These are phyloP conservation scores for Echeveria elegans DNA, from an alignment of 164 flowering plant species.

Conservation along the genomic window DNA sequence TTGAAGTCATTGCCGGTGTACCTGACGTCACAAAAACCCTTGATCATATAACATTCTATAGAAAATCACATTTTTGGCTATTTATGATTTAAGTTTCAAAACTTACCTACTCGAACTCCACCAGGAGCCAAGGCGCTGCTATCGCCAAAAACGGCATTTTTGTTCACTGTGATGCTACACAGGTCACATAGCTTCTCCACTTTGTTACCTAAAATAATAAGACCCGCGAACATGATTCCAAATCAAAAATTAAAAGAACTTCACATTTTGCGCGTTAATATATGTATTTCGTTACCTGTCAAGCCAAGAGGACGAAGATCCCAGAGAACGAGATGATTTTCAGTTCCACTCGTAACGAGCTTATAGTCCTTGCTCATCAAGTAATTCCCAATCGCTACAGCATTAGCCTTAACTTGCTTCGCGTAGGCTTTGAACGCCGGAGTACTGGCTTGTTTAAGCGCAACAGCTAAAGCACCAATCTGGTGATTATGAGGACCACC, in stretches of 20 bases:
- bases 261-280: not conserved
- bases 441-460: slow-evolving; percentile 67
- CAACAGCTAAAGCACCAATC: slow-evolving; percentile 96
- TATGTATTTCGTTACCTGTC: slow-evolving; percentile 46
- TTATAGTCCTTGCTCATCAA: slow-evolving; percentile 87
- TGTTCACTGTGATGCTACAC: slow-evolving; percentile 91
- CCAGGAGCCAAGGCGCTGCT: slow-evolving; percentile 99
- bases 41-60: no score
- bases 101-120: slow-evolving; percentile 90
- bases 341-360: no score
- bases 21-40: slow-evolving; percentile 47
- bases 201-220: slow-evolving; percentile 60
- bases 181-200: slow-evolving; percentile 95
- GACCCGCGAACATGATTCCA: not conserved
- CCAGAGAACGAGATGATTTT: slow-evolving; percentile 98
- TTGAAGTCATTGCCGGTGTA: no score
- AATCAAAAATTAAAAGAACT: not conserved
- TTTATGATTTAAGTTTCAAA: no score
- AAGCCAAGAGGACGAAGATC: slow-evolving; percentile 99
- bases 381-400: slow-evolving; percentile 86
- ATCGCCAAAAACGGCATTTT: slow-evolving; percentile 98
- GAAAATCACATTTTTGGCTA: no score
- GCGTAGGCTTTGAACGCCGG: slow-evolving; percentile 98
- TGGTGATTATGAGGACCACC: slow-evolving; percentile 99
- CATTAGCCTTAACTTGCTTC: slow-evolving; percentile 96